phyloP scores from a whole-genome alignment of 2,329 filamentous ascomycete genomes.

The Xylariomycetidae sp. region DNA sequence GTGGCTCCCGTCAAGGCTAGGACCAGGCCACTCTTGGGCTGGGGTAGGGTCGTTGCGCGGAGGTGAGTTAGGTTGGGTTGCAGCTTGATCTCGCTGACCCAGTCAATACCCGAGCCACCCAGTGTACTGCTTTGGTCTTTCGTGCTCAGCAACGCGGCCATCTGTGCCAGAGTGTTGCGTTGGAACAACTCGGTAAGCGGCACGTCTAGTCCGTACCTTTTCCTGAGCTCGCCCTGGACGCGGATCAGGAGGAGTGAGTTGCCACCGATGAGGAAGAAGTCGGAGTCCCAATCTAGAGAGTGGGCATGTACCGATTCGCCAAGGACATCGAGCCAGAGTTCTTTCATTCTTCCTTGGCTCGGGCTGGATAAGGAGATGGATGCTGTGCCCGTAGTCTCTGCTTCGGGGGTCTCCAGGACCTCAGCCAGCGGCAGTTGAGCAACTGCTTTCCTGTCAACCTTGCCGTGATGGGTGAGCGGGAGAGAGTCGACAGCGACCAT shows the following conservation, averaged over 20 bases:
- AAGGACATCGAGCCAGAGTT: slow-evolving; percentile 16
- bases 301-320: slow-evolving; percentile 14
- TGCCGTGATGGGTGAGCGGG: slow-evolving; percentile 26
- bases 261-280: slow-evolving; percentile 39
- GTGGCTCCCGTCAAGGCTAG: slow-evolving; percentile 34
- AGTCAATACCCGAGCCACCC: slow-evolving; percentile 28
- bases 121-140: slow-evolving; percentile 8
- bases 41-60: background rate
- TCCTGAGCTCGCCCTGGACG: slow-evolving; percentile 31
- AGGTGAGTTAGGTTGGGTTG: slow-evolving; percentile 2
- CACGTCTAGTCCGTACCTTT: slow-evolving; percentile 26
- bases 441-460: slow-evolving; percentile 28
- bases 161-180: slow-evolving; percentile 30
- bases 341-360: slow-evolving; percentile 5
- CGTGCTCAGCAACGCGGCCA: slow-evolving; percentile 30
- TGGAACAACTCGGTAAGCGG: slow-evolving; percentile 33
- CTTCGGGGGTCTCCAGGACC: background rate
- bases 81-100: slow-evolving; percentile 32
- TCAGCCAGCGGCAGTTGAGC: slow-evolving; percentile 16
- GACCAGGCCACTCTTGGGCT: slow-evolving; percentile 11
- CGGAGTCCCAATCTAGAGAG: slow-evolving; percentile 15
- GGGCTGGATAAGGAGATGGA: too few species aligned
- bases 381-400: background rate
- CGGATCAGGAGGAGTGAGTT: slow-evolving; percentile 36
- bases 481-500: slow-evolving; percentile 22